Base-by-base conservation (phyloP, 2,329 filamentous ascomycete species). In the Mycosphaerella sp. region DNA sequence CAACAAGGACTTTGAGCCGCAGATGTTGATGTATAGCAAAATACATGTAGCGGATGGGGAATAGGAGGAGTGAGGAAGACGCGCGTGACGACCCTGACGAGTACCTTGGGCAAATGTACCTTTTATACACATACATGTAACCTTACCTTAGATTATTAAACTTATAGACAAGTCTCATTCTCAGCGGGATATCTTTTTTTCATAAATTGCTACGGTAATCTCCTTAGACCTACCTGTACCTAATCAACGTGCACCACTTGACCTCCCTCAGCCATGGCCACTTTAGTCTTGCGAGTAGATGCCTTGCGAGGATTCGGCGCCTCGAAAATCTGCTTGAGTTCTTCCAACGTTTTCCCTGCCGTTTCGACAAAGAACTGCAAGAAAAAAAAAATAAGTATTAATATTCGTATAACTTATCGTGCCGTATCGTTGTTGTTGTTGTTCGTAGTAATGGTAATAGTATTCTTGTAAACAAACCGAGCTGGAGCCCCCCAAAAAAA, bases 351-450 rank as follows among this genome's bases (percentile, higher is more conserved):
- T 41, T 57, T 56, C 14, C 55, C 59, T 10, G 54, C 55, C 2
- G 73, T 76, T 61, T 76, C 73, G 21, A 72, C 66, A 59, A 71
- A 73, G 53, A 64, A 61, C 43, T 52, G 43, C 11, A 34, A 6
- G 26, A 26, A 1, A 4, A 26, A 26, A 26, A 6, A 4, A 36
- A 1, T 1, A 36, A 36, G 3, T 8, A 36, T 36, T 36, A n/a
- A n/a, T n/a, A n/a, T n/a, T n/a, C n/a, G n/a, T n/a, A 36, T 8
- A 26, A 26, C 3, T 26, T 26, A 3, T 26, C 3, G 3, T 3
- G 26, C 26, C 26, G 26, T 26, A 6, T 26, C 6, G 26, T 26
- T 26, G 26, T 26, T 26, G 26, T 26, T 26, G 1, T 17, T 17
- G 14, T 17, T 17, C 14, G 14, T 17, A 17, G 14, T 17, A 17